Base-by-base conservation (phyloP, 2,329 filamentous ascomycete genomes). In the Monilinia vaccinii-corymbosi region DNA sequence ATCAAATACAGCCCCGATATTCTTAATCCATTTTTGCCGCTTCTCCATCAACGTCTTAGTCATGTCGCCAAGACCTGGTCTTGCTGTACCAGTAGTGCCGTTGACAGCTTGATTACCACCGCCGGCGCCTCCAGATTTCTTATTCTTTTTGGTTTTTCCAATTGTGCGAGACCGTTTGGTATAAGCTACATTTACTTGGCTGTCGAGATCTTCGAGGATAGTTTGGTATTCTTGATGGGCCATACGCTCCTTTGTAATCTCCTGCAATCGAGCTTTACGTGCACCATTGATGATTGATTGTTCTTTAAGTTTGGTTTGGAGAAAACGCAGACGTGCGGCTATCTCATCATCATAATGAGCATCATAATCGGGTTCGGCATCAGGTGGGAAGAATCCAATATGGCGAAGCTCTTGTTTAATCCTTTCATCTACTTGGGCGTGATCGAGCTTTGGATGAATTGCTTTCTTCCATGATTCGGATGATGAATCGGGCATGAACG, bases 221-320 rank as follows among this genome's bases (percentile, higher is more conserved):
- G 91, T 97, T 73, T 87, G 88, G 77, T 96, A 99, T 73, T 99
- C 94, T 71, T 99, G 94, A 75, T 94, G 87, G 0, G 94, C 94
- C 84, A 99, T 93, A 65, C 91, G 86, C 72, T 96, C 92, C 68
- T 91, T 88, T 9, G 94, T 90, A 32, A 97, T 81, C 42, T 97
- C 92, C 1, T 90, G 85, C 13, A 99, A 79, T 2, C 92, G 84
- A 8, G 90, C 81, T 75, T 97, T 97, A 64, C 91, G 88, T 6
- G 93, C 91, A 44, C 92, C 93, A 72, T 99, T 99, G 73, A 89
- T 78, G 60, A 96, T 84, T 72, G 89, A 88, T 71, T 94, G 87
- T 61, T 91, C 85, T 66, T 90, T 88, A 2, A 99, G 81, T 56
- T 90, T 86, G 56, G 82, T 79, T 71, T 99, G 94, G 1, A 99